phyloP scores from a whole-genome alignment of 805 yeast genomes.

The Ogataea pignaliae region DNA sequence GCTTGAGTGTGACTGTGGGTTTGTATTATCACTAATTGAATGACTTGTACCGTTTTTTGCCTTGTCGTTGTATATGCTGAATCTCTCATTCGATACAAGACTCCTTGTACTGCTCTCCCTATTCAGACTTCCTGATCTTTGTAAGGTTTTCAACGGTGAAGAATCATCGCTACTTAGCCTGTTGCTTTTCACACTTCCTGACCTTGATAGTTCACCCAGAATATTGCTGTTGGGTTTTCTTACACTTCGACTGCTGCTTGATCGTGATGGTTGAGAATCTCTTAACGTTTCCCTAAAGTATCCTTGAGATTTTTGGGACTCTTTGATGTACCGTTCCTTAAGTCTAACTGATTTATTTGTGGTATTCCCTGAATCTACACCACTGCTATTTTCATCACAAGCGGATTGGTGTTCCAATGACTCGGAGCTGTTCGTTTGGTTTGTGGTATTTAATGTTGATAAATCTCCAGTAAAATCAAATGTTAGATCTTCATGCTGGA shows the following conservation, averaged over 20 bases:
- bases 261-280: too few species aligned
- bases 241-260: neutral
- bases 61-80: neutral
- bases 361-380: neutral
- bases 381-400: too few species aligned
- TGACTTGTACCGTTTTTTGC: neutral
- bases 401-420: neutral
- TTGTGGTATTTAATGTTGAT: constrained; percentile 4
- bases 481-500: neutral
- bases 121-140: constrained; percentile 1
- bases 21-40: neutral
- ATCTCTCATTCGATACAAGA: neutral
- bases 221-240: neutral
- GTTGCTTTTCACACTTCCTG: constrained; percentile 12
- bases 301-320: constrained; percentile 15
- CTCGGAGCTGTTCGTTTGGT: neutral
- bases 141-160: constrained; percentile 1
- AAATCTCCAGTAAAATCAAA: constrained; percentile 9
- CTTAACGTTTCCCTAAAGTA: constrained; percentile 12
- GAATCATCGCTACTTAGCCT: constrained; percentile 1
- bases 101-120: neutral
- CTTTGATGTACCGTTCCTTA: constrained; percentile 11
- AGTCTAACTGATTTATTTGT: constrained; percentile 1
- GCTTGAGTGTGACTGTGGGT: neutral
- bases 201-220: constrained; percentile 9